Percentiles rank a stretch among this genome's conserved stretches.
These are phyloP conservation scores for Phytopythium helicoides DNA, from an alignment of 352 stramenopile species.

Conservation along the genomic window DNA sequence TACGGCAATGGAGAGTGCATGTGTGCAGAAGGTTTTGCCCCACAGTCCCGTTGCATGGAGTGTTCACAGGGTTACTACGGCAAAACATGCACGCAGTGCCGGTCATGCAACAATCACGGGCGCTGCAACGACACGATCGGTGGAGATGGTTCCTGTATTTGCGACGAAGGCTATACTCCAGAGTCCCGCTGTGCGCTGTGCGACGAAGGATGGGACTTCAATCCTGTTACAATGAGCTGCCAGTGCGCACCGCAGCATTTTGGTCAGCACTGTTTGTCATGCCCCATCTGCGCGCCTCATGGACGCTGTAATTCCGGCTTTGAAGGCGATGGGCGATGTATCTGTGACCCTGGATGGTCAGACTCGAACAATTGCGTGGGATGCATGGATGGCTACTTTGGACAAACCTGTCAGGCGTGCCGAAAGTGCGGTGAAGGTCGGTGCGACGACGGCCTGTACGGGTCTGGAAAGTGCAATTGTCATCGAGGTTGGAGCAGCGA, in stretches of 20 bases:
- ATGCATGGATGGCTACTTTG: conserved; percentile 83
- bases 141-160: conserved; percentile 77
- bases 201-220: conserved; percentile 86
- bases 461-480: conserved; percentile 80
- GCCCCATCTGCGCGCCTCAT: conserved; percentile 81
- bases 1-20: conserved; percentile 74
- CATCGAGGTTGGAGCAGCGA: conserved; percentile 69
- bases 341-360: conserved; percentile 83
- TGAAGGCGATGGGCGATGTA: conserved; percentile 80
- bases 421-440: conserved; percentile 75
- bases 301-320: conserved; percentile 81
- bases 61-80: conserved; percentile 75
- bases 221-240: conserved; percentile 83
- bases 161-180: conserved; percentile 79
- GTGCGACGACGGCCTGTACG: conserved; percentile 77
- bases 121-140: conserved; percentile 67
- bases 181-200: conserved; percentile 76
- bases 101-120: conserved; percentile 82
- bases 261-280: conserved; percentile 71
- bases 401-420: conserved; percentile 65
- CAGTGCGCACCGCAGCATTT: conserved; percentile 85
- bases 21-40: conserved; percentile 76
- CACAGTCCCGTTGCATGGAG: conserved; percentile 71
- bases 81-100: conserved; percentile 69
- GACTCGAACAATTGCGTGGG: conserved; percentile 88